Conservation (phyloP, 306 rosid species). For the Begonia peltatifolia region DNA sequence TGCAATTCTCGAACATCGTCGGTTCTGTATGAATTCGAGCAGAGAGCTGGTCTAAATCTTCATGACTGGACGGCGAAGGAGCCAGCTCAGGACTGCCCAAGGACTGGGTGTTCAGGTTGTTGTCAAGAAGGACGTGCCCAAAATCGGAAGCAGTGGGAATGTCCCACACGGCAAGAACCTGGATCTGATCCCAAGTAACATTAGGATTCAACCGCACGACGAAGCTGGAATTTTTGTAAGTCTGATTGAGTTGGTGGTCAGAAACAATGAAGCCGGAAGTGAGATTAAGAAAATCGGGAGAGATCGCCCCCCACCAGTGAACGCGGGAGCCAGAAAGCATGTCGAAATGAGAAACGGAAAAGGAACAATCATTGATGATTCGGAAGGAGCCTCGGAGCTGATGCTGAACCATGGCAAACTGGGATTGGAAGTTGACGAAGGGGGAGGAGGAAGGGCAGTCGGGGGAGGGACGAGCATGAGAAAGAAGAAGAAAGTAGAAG, state of each 20-base stretch:
- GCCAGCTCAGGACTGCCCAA: conserved; percentile 12
- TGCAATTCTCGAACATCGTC: conserved; percentile 63
- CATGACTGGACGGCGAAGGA: conserved; percentile 21
- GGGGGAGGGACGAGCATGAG: conserved; percentile 39
- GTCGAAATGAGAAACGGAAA: conserved; percentile 72
- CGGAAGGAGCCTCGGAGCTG: conserved; percentile 58
- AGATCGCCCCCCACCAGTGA: conserved; percentile 52
- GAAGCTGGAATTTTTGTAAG: conserved; percentile 38
- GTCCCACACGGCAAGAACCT: conserved; percentile 74
- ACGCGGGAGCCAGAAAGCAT: conserved; percentile 75
- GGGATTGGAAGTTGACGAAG: conserved; percentile 27
- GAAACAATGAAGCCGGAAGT: conserved; percentile 50
- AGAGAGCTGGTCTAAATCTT: conserved; percentile 1
- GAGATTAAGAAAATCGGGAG: conserved; percentile 34
- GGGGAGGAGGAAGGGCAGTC: conserved; percentile 32
- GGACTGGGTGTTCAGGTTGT: conserved; percentile 6
- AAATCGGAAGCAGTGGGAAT: conserved; percentile 58
- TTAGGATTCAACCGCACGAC: conserved; percentile 36
- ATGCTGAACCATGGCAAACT: conserved; percentile 68
- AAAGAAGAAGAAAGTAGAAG: conserved; percentile 11
- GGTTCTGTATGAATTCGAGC: conserved; percentile 24
- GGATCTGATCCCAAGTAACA: conserved; percentile 60
- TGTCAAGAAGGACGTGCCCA: conserved; percentile 38
- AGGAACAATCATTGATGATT: conserved; percentile 58
- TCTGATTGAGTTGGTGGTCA: conserved; percentile 36